These are phyloP conservation scores for Trametes meyenii DNA, from an alignment of 768 basidiomycete species.

Conservation along the genomic window DNA sequence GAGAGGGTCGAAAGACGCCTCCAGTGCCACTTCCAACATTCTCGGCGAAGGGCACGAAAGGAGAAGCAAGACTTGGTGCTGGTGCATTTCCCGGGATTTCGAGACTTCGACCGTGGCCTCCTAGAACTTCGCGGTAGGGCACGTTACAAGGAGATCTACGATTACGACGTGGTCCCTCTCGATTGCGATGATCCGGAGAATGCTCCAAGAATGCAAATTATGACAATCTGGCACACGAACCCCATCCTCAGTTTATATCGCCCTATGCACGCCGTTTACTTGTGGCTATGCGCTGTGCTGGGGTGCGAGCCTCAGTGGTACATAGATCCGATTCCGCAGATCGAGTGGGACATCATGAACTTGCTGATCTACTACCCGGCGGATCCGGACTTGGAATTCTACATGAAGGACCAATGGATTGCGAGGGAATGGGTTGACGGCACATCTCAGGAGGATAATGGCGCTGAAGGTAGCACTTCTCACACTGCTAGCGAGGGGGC, in stretches of 20 bases:
- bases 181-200: background rate
- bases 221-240: background rate
- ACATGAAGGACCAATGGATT: background rate
- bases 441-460: no score
- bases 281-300: background rate
- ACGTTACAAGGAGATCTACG: background rate
- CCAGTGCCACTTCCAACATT: no score
- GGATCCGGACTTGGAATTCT: background rate
- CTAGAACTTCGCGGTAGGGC: background rate
- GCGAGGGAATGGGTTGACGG: no score
- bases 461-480: no score
- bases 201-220: background rate
- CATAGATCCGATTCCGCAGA: background rate
- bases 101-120: no score
- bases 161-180: background rate
- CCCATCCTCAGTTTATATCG: background rate
- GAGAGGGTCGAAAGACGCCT: no score
- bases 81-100: no score
- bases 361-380: background rate
- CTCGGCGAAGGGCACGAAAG: no score
- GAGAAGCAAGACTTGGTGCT: no score
- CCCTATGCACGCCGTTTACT: background rate
- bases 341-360: background rate
- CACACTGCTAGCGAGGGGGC: no score
- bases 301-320: background rate